phyloP scores from a whole-genome alignment of 768 basidiomycete species.

The Coprinopsis sp. region DNA sequence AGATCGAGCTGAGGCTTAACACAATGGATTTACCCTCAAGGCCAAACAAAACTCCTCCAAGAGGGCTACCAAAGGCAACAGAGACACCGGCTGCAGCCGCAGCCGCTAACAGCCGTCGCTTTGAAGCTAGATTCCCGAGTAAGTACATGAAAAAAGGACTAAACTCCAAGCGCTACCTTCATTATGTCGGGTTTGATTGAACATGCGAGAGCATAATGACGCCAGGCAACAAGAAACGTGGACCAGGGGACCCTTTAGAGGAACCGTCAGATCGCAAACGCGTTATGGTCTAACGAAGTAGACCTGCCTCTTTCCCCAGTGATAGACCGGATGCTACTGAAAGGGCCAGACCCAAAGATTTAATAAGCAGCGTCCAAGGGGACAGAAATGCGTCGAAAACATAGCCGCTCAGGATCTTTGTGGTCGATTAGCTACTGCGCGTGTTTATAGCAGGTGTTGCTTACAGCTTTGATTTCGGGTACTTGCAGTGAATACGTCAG shows the following conservation, averaged over 20 bases:
- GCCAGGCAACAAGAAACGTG: conserved; percentile 85
- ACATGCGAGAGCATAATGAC: conserved; percentile 59
- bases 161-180: conserved; percentile 47
- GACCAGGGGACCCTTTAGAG: conserved; percentile 67
- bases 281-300: conserved; percentile 12
- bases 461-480: conserved; percentile 74
- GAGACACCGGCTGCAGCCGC: conserved; percentile 85
- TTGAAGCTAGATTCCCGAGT: conserved; percentile 47
- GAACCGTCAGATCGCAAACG: conserved; percentile 1
- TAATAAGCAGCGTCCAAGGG: conserved; percentile 81
- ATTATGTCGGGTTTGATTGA: conserved; percentile 68
- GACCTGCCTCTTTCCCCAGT: conserved; percentile 71
- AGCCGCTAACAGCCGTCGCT: conserved; percentile 75
- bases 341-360: conserved; percentile 76
- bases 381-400: conserved; percentile 86
- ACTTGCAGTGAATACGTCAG: conserved; percentile 33
- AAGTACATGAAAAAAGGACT: not conserved
- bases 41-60: conserved; percentile 83
- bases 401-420: conserved; percentile 74
- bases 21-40: conserved; percentile 50
- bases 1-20: not conserved
- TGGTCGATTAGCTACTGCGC: not conserved
- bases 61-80: conserved; percentile 83
- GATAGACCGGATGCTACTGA: conserved; percentile 83
- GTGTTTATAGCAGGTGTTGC: conserved; percentile 15